Conservation (phyloP, 495 filamentous ascomycete species). For the Parachaetomium inaequale region DNA sequence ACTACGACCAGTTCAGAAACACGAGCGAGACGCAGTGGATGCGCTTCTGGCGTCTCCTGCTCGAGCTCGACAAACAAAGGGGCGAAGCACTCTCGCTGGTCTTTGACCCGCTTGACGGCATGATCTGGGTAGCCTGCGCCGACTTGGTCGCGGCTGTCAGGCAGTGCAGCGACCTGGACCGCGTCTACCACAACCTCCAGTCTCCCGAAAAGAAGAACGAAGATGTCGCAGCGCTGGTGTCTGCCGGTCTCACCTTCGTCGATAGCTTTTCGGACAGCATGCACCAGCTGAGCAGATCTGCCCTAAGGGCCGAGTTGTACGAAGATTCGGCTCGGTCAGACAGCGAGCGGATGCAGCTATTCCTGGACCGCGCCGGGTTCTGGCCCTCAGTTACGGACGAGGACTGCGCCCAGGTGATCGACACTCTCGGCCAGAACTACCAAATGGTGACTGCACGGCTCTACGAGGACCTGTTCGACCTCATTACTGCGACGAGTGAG, state of each 20-base stretch:
- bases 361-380: conserved; percentile 70
- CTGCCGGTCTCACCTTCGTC: conserved; percentile 57
- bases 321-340: conserved; percentile 62
- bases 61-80: conserved; percentile 81
- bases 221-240: conserved; percentile 48
- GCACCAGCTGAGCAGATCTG: conserved; percentile 54
- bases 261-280: conserved; percentile 61
- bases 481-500: conserved; percentile 41
- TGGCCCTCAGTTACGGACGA: conserved; percentile 71
- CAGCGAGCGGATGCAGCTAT: conserved; percentile 62
- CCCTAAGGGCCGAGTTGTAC: conserved; percentile 65
- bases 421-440: conserved; percentile 55
- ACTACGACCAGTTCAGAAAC: conserved; percentile 65
- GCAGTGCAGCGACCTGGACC: conserved; percentile 72
- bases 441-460: conserved; percentile 52
- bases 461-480: conserved; percentile 44
- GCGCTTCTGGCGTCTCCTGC: conserved; percentile 76
- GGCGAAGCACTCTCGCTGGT: conserved; percentile 73
- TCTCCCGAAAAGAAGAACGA: conserved; percentile 32
- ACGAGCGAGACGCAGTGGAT: conserved; percentile 83
- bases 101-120: conserved; percentile 63
- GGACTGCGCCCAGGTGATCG: conserved; percentile 52
- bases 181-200: conserved; percentile 57
- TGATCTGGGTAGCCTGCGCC: conserved; percentile 78
- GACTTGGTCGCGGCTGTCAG: conserved; percentile 75